Base-by-base conservation (phyloP, 352 stramenopile species). In the Pythium dissotocum region DNA sequence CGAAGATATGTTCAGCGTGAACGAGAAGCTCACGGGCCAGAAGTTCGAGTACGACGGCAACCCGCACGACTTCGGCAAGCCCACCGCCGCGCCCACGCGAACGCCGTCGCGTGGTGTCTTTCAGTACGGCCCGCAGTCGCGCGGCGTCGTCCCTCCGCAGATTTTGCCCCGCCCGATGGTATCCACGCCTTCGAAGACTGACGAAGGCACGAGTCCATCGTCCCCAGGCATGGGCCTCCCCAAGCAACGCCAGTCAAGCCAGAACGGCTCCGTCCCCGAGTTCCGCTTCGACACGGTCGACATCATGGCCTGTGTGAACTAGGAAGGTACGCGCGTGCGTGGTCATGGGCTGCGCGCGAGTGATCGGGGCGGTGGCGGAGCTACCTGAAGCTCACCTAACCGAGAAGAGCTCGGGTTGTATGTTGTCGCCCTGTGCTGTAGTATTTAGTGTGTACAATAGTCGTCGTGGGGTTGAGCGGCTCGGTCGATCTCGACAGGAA, bases 11-110 rank as follows among this genome's bases (percentile, higher is more conserved):
- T 98, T 98, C 71, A 88, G 77, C 55, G 87, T 97, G 28, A 98
- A 98, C 74, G 93, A 98, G 80, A 79, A 80, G 62, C 72, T 98
- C 36, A 92, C 91, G 21, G 94, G 94, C 14, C 77, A 90, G 26
- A 98, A 98, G 69, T 97, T 98, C 35, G 87, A 92, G 36, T 98
- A 98, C 66, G 90, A 98, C 78, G 95, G 95, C 26, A 98, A 98
- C 72, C 94, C 95, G 33, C 94, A 98, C 70, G 80, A 97, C 56
- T 98, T 98, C 69, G 91, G 90, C 6, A 97, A 93, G 68, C 77
- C 73, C 21, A 71, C 62, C 54, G 26, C 35, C n/a, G 63, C 16
- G 18, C 54, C 12, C 24, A 10, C 32, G 21, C 26, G 13, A 33
- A 35, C 58, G 69, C 68, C 62, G 24, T 59, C 63, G 44, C 72